Base-by-base conservation (phyloP, 495 filamentous ascomycete genomes). In the Penicillium pancosmium region DNA sequence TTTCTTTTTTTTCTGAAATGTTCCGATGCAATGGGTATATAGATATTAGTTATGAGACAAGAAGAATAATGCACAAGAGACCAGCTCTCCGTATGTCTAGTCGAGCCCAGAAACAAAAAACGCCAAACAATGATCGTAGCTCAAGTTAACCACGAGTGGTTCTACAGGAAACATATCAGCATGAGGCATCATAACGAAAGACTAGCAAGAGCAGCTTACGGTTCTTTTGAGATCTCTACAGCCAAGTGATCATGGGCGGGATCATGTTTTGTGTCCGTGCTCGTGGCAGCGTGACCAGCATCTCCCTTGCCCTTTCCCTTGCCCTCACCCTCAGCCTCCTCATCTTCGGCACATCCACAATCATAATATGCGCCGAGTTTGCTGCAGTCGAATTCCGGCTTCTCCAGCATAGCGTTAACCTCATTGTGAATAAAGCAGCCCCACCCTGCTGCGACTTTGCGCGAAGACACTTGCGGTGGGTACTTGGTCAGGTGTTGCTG, bases 401-500 rank as follows among this genome's bases (percentile, higher is more conserved):
- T 98, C 55, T 85, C 74, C 55, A 98, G 78, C 66, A 91, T 85
- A 70, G 88, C 84, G 73, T 98, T 98, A 55, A 98, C 93, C 66
- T 91, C 84, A 64, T 98, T 98, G 66, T 98, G 94, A 38, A 97
- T 88, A 64, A 90, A 90, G 68, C 94, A 98, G 1, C 88, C 93
- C 94, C 94, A 98, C 5, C 86, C 91, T 0, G 91, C 89, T 1
- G 94, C 94, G 0, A 86, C 84, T 61, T 88, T 90, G 54, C 94
- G 85, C 8, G 88, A 90, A 21, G 88, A 86, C 34, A 92, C 91
- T 66, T 98, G 94, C 4, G 94, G 94, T n/a, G 94, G 94, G 65
- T 86, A 98, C 57, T 91, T 86, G 35, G 77, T 78, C 9, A 98
- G 74, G 57, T 98, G 82, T 59, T 87, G 80, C 58, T 90, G 91